Percentiles rank a stretch among this genome's conserved stretches.
Conservation (phyloP, 352 stramenopile species). For the Thalassiosira hispida region DNA sequence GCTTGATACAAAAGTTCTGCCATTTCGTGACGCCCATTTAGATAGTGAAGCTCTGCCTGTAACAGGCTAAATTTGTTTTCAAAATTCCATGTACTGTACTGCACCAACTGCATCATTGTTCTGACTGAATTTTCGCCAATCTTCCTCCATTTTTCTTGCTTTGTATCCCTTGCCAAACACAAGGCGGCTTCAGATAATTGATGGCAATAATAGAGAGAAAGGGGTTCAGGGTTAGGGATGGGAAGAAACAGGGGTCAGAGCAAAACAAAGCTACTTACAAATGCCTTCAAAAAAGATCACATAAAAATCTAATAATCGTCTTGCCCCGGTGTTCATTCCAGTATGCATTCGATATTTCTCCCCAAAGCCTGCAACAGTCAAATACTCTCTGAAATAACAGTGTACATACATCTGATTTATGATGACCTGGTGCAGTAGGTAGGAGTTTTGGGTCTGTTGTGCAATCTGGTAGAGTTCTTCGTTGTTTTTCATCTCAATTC, state of each 20-base stretch:
- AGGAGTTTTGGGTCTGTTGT: conserved; percentile 8
- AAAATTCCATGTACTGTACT: conserved; percentile 24
- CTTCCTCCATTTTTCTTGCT: conserved; percentile 14
- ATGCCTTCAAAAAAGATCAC: conserved; percentile 17
- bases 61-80: conserved; percentile 16
- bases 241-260: too few species aligned
- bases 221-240: not conserved
- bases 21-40: conserved; percentile 12
- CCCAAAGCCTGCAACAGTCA: not conserved
- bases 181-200: conserved; percentile 8
- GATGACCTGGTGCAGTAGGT: conserved; percentile 2
- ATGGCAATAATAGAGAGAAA: not conserved
- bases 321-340: not conserved
- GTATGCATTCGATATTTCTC: conserved; percentile 8
- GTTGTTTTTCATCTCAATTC: conserved; percentile 13
- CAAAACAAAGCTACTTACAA: conserved; percentile 2
- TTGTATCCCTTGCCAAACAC: conserved; percentile 20
- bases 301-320: conserved; percentile 11
- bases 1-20: conserved; percentile 27
- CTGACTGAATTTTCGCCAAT: conserved; percentile 18
- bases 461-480: conserved; percentile 8
- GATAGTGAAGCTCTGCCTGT: conserved; percentile 23
- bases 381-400: conserved; percentile 20
- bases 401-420: conserved; percentile 4
- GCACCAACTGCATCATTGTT: conserved; percentile 4